Base-by-base conservation (phyloP, 768 basidiomycete species). In the Fomitopsis pulvina region DNA sequence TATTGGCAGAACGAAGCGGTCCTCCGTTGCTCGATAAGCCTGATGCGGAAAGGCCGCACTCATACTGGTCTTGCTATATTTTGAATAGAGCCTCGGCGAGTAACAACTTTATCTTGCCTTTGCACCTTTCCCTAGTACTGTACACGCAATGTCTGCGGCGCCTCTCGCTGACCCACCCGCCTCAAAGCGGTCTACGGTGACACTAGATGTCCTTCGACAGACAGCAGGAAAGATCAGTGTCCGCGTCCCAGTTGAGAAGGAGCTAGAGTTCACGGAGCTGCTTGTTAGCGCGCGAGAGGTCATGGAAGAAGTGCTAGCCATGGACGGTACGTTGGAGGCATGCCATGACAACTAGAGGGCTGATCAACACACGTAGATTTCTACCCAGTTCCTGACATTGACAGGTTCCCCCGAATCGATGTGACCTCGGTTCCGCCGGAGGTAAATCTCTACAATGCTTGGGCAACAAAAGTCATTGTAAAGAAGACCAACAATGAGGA, bases 381-480 rank as follows among this genome's bases (percentile, higher is more conserved):
- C 47, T 26, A 52, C 1, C 54, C 53, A 4, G 41, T 41, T 11
- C 47, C 52, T 5, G 57, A 64, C 40, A 37, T 49, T 9, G 50
- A 32, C 11, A 59, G 47, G 18, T 66, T 54, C 40, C 64, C 65
- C 18, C 56, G 64, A 0, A 60, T 26, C 25, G 47, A 60, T n/a
- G 38, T 65, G 25, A 44, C 55, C 11, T 37, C 41, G 20, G 58
- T 61, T 16, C 32, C 51, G 16, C 48, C 54, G 16, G 57, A 68
- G 50, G 63, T 63, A 14, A 68, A 71, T 38, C 51, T 52, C n/a
- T 56, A 63, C 32, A 60, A 63, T 29, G 68, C 60, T 28, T 71
- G 69, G 69, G 66, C 66, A 14, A 66, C 65, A 41, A 69, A 68
- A 54, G 66, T 58, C 1, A 63, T 60, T n/a, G 60, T 71, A 20